A percentile compares a stretch with the other conserved stretches of the same genome.
Conservation (phyloP, 768 basidiomycete genomes). For the Mycena vulgaris region DNA sequence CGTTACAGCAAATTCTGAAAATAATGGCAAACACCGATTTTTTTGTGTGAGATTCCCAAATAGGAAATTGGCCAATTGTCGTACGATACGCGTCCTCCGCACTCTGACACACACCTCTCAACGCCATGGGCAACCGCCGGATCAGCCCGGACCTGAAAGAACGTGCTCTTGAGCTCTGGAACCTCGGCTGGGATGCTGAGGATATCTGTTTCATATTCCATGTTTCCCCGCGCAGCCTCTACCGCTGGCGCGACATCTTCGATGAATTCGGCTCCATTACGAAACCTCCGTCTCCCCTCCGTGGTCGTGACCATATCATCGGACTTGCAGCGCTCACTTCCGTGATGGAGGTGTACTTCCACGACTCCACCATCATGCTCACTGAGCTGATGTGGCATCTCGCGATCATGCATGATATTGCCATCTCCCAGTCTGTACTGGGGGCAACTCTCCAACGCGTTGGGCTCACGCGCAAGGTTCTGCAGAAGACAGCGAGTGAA, state of each 20-base stretch:
- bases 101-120: background rate
- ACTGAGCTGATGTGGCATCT: conserved; percentile 35
- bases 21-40: conserved; percentile 10
- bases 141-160: conserved; percentile 39
- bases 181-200: conserved; percentile 35
- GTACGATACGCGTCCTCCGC: background rate
- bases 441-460: conserved; percentile 33
- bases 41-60: conserved; percentile 26
- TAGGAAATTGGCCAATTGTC: no score
- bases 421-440: conserved; percentile 31
- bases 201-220: conserved; percentile 39
- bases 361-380: conserved; percentile 25
- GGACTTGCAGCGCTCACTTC: conserved; percentile 31
- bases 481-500: conserved; percentile 38
- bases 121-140: conserved; percentile 23
- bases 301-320: conserved; percentile 33
- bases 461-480: conserved; percentile 39
- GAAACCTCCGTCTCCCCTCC: conserved; percentile 39
- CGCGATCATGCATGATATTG: conserved; percentile 33
- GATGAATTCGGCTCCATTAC: conserved; percentile 32
- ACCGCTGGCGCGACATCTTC: conserved; percentile 40
- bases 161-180: conserved; percentile 38
- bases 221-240: conserved; percentile 38
- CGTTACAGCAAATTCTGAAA: conserved; percentile 14
- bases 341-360: conserved; percentile 23